phyloP scores from a whole-genome alignment of 768 basidiomycete genomes.

The Hydnum rufescens region DNA sequence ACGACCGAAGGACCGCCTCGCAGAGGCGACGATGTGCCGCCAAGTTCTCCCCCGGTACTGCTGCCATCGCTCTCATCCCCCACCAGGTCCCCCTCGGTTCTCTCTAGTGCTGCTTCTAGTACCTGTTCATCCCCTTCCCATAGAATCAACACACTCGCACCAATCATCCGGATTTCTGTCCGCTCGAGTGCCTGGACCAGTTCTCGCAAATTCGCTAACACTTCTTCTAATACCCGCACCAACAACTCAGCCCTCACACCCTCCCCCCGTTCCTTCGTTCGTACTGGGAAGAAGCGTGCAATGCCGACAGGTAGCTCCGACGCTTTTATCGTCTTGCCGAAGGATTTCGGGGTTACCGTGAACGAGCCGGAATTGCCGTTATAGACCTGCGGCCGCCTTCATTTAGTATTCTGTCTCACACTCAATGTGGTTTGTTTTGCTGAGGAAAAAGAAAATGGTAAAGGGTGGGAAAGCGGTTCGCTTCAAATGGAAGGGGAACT shows the following conservation, averaged over 20 bases:
- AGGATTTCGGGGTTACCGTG: slow-evolving; percentile 46
- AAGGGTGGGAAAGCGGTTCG: background rate
- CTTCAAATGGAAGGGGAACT: background rate
- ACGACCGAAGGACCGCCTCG: slow-evolving; percentile 29
- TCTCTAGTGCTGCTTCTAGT: slow-evolving; percentile 18
- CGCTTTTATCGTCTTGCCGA: slow-evolving; percentile 55
- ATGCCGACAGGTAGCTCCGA: slow-evolving; percentile 60
- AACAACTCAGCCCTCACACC: slow-evolving; percentile 41
- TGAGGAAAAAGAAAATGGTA: background rate
- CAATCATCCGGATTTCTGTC: slow-evolving; percentile 63
- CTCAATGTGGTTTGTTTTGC: background rate
- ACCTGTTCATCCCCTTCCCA: slow-evolving; percentile 44
- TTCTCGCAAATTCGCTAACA: slow-evolving; percentile 15
- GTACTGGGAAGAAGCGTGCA: slow-evolving; percentile 49
- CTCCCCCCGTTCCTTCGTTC: background rate
- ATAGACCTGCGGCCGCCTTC: slow-evolving; percentile 35
- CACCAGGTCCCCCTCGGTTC: slow-evolving; percentile 5
- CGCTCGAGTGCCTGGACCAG: slow-evolving; percentile 30
- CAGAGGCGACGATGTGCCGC: slow-evolving; percentile 11
- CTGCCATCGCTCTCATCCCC: slow-evolving; percentile 21
- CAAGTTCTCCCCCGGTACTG: slow-evolving; percentile 15
- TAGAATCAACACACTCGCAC: slow-evolving; percentile 58
- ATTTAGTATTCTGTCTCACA: background rate
- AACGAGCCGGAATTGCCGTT: slow-evolving; percentile 36
- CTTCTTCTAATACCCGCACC: slow-evolving; percentile 15